These are phyloP conservation scores for Zarea fungicola DNA, from an alignment of 2,329 filamentous ascomycete genomes.

Conservation along the genomic window DNA sequence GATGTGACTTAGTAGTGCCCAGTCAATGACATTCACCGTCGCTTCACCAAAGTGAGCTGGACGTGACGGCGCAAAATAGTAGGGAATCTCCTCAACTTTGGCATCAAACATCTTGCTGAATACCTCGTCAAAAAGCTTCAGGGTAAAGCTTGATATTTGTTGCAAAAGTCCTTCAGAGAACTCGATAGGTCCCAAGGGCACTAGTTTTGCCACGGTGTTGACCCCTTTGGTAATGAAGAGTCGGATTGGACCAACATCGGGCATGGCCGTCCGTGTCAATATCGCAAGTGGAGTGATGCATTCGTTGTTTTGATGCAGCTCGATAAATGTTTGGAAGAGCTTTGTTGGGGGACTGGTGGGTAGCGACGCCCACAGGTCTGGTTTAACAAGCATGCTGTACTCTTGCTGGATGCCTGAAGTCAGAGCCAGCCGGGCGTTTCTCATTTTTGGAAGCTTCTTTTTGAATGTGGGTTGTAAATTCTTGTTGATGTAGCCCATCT, in stretches of 20 bases:
- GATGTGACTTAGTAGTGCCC: constrained; percentile 43
- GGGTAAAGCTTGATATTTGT: constrained; percentile 64
- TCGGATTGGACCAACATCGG: not conserved
- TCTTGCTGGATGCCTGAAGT: constrained; percentile 66
- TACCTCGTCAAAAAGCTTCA: constrained; percentile 72
- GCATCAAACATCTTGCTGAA: constrained; percentile 83
- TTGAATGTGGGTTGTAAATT: constrained; percentile 68
- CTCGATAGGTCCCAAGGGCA: constrained; percentile 37
- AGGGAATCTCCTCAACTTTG: constrained; percentile 61
- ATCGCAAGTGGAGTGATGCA: not conserved
- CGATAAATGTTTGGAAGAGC: constrained; percentile 44
- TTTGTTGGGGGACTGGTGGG: constrained; percentile 36
- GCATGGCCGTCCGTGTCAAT: not conserved
- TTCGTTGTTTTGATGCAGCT: not conserved
- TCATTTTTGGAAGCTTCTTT: constrained; percentile 70
- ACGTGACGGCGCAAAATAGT: constrained; percentile 67
- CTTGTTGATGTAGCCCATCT: constrained; percentile 63
- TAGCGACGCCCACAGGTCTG: constrained; percentile 60
- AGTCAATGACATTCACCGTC: not conserved
- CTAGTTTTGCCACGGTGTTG: not conserved
- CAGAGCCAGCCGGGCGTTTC: constrained; percentile 83
- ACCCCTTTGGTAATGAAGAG: not conserved
- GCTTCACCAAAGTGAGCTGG: constrained; percentile 18
- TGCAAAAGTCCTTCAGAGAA: constrained; percentile 41
- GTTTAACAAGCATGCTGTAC: constrained; percentile 77